Percentiles rank a stretch among this genome's conserved stretches.
These are phyloP conservation scores for Blepharisma undulans DNA, from an alignment of 169 alveolate species.

Conservation along the genomic window DNA sequence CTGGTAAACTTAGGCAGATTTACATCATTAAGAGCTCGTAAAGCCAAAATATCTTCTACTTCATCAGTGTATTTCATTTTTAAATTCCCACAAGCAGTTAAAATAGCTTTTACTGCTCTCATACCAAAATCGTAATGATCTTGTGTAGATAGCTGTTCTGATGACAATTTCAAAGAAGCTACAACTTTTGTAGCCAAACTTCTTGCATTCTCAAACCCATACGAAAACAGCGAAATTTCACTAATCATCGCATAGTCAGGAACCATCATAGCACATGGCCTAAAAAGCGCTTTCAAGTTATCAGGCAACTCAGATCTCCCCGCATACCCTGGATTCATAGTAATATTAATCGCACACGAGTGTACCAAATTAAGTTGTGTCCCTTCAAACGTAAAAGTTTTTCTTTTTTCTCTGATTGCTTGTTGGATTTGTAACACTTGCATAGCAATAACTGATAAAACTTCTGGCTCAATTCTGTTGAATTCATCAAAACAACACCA, in stretches of 20 bases:
- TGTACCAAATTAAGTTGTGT: slow-evolving; percentile 80
- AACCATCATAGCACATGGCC: slow-evolving; percentile 97
- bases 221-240: slow-evolving; percentile 92
- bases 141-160: slow-evolving; percentile 91
- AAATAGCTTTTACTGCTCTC: slow-evolving; percentile 92
- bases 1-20: slow-evolving; percentile 91
- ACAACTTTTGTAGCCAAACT: slow-evolving; percentile 92
- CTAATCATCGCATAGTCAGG: slow-evolving; percentile 95
- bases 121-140: slow-evolving; percentile 93
- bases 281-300: slow-evolving; percentile 93
- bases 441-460: slow-evolving; percentile 90
- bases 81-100: slow-evolving; percentile 91
- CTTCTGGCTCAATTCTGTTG: slow-evolving; percentile 91
- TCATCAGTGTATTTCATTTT: slow-evolving; percentile 78
- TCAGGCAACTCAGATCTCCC: slow-evolving; percentile 92
- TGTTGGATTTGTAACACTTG: slow-evolving; percentile 79
- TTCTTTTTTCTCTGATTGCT: slow-evolving; percentile 82
- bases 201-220: slow-evolving; percentile 92
- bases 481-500: slow-evolving; percentile 94
- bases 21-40: slow-evolving; percentile 89
- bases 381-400: slow-evolving; percentile 88
- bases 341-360: slow-evolving; percentile 85
- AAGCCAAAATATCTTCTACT: slow-evolving; percentile 78
- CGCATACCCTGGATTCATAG: slow-evolving; percentile 94
- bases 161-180: slow-evolving; percentile 86